These are phyloP conservation scores for Leucoagaricus sp. DNA, from an alignment of 1,284 basidiomycete species.

Conservation along the genomic window DNA sequence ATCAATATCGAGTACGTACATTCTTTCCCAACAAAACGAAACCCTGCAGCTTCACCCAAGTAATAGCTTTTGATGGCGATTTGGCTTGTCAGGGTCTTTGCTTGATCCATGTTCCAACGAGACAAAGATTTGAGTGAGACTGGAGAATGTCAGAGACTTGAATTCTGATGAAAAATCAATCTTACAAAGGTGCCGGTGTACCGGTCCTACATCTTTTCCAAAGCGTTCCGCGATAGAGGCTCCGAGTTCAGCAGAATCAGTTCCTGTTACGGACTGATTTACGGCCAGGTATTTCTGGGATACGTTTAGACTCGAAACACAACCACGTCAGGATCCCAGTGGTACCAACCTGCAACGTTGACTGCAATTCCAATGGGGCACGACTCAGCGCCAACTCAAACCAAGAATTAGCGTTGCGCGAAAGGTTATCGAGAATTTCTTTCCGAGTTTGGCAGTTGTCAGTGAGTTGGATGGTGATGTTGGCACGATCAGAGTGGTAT, in stretches of 20 bases:
- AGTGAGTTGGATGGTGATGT: slow-evolving; percentile 79
- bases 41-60: slow-evolving; percentile 83
- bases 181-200: slow-evolving; percentile 79
- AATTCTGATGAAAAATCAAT: slow-evolving; percentile 1
- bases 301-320: not conserved
- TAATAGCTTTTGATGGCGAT: slow-evolving; percentile 86
- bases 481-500: slow-evolving; percentile 78
- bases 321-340: not conserved
- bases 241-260: slow-evolving; percentile 83
- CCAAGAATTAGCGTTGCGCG: slow-evolving; percentile 79
- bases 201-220: slow-evolving; percentile 77
- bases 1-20: slow-evolving; percentile 17
- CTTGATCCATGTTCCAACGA: slow-evolving; percentile 69
- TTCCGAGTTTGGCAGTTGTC: slow-evolving; percentile 89
- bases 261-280: slow-evolving; percentile 64
- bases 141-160: slow-evolving; percentile 31
- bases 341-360: slow-evolving; percentile 77
- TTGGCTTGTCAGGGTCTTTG: slow-evolving; percentile 78
- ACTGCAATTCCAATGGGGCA: slow-evolving; percentile 91
- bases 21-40: slow-evolving; percentile 66
- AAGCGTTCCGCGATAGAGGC: slow-evolving; percentile 87
- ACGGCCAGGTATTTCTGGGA: slow-evolving; percentile 80
- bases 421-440: slow-evolving; percentile 78
- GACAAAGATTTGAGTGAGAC: slow-evolving; percentile 58
- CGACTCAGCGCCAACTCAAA: slow-evolving; percentile 83